Evolutionary conservation across 768 basidiomycete species (phyloP).

Genomic region (Psilocybe subaeruginosa): DNA sequence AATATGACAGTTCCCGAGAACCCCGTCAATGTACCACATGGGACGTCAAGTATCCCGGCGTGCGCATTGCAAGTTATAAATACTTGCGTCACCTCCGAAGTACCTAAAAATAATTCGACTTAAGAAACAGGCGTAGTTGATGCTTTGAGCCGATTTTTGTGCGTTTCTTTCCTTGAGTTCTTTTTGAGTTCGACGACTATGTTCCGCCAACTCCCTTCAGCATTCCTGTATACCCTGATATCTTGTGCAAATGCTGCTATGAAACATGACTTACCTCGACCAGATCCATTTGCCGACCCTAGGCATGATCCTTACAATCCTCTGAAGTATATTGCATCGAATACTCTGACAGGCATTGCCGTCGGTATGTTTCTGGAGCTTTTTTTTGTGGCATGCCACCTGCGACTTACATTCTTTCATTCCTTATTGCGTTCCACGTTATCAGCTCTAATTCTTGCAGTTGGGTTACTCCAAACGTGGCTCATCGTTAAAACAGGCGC

Average conservation of each 20-base stretch:
- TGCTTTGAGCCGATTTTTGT: slow-evolving; percentile 1
- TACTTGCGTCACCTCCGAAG: no score
- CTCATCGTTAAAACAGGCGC: slow-evolving; percentile 47
- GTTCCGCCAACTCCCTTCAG: not conserved
- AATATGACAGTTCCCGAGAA: slow-evolving; percentile 3
- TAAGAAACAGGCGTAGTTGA: not conserved
- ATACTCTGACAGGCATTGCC: slow-evolving; percentile 52
- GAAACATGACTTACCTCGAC: slow-evolving; percentile 34
- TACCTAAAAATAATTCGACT: no score
- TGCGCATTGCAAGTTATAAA: no score
- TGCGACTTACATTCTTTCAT: not conserved
- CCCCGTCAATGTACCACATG: no score
- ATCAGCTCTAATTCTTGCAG: slow-evolving; percentile 38
- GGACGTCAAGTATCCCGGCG: no score
- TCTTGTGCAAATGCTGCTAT: slow-evolving; percentile 18
- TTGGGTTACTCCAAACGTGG: slow-evolving; percentile 47
- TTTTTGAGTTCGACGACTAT: not conserved
- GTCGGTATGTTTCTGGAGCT: slow-evolving; percentile 20
- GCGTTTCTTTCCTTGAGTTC: not conserved
- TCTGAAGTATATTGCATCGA: slow-evolving; percentile 57
- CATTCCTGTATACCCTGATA: slow-evolving; percentile 12
- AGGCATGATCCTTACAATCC: slow-evolving; percentile 44
- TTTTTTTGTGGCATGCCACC: not conserved
- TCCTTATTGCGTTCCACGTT: not conserved
- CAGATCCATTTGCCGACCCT: slow-evolving; percentile 45